Base-by-base conservation (phyloP, 352 stramenopile species). In the Globisporangium heterothallicum region DNA sequence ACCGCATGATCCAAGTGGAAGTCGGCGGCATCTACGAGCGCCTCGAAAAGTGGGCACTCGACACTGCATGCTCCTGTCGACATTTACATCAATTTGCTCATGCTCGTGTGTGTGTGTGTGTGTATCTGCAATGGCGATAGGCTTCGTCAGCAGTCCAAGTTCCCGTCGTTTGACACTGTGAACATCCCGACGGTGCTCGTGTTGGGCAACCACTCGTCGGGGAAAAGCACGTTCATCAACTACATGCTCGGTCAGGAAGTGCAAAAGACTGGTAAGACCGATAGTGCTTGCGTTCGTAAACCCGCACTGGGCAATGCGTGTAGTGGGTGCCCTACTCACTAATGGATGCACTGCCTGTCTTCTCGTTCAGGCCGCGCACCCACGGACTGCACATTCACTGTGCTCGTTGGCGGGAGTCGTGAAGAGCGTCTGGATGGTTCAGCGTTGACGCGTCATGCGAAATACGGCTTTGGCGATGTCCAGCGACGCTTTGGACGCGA, bases 181-280 rank as follows among this genome's bases (percentile, higher is more conserved):
- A 88, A 88, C 54, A 53, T 86, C 5, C 83, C 83, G 30, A 92
- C 92, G 81, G 80, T 94, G 49, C 56, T 94, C 38, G 80, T 94
- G 36, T 58, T 94, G 58, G 83, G 83, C 48, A 94, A 94, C 52
- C 83, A 94, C 58, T 92, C 80, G 52, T 91, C 78, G 3, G 83
- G 83, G 24, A 94, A 94, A 59, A 86, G 71, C 56, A 94, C 83
- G 6, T 92, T 94, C 53, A 94, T 94, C 63, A 94, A 94, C 59
- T 70, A 94, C 68, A 92, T 94, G 80, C 65, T 94, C 42, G 66
- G 74, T 18, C 78, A 89, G 44, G 66, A 83, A 29, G 77, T 94
- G 22, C 83, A 94, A 53, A 94, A 94, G 72, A 90, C 83, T 1
- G 78, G 72, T 42, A 34, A 25, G 42, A 19, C 16, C 13, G 4